These are phyloP conservation scores for Apocynum venetum DNA, from an alignment of 257 asterid genomes.

Conservation along the genomic window DNA sequence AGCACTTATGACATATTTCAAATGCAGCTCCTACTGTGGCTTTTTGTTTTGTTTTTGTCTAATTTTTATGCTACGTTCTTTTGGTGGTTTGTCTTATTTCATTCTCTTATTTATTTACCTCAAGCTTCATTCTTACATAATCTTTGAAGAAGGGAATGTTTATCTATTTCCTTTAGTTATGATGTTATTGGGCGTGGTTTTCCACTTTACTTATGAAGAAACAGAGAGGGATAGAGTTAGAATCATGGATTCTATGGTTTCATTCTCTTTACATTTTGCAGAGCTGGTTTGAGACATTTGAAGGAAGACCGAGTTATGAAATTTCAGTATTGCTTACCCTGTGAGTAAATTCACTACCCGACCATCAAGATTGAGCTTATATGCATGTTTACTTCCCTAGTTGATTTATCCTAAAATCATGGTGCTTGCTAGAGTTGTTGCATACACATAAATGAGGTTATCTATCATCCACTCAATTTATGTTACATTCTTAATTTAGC, in stretches of 20 bases:
- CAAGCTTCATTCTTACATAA: not conserved
- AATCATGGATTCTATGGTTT: not conserved
- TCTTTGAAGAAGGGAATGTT: not conserved
- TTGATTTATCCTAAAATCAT: not conserved
- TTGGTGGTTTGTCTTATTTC: not conserved
- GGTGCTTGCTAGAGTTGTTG: conserved; percentile 3
- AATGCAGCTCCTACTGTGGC: not conserved
- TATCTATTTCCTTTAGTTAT: not conserved
- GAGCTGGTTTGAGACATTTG: conserved; percentile 88
- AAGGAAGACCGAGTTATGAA: conserved; percentile 77
- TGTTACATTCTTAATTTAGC: not conserved
- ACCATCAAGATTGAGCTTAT: not conserved
- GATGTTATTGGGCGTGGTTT: not conserved
- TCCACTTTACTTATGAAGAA: not conserved
- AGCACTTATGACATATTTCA: not conserved
- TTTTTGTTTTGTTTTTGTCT: not conserved
- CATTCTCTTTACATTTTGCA: conserved; percentile 29
- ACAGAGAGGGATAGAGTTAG: not conserved
- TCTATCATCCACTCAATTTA: not conserved
- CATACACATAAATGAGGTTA: not conserved
- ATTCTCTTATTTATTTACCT: not conserved
- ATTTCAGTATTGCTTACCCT: conserved; percentile 90
- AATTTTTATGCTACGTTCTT: not conserved
- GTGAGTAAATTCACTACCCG: conserved; percentile 40
- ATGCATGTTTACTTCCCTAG: conserved; percentile 6